A percentile compares a stretch with the other conserved stretches of the same genome.
Evolutionary conservation across 371 early-diverging fungal species (phyloP).

Genomic region (Saksenaea oblongispora): DNA sequence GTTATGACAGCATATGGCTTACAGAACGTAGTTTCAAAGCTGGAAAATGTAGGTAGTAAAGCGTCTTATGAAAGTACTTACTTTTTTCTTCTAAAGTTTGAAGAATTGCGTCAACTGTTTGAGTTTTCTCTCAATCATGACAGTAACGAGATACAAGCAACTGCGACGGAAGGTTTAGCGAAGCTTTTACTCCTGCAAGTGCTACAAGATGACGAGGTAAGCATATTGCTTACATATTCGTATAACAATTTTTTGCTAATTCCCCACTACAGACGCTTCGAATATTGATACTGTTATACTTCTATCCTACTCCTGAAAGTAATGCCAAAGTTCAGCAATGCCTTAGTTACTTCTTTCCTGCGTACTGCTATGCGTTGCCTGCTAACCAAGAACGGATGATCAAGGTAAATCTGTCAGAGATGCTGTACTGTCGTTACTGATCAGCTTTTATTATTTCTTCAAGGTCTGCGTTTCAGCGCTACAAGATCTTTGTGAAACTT

Average conservation of each 20-base stretch:
- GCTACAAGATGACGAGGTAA: slow-evolving; percentile 55
- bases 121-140: slow-evolving; percentile 54
- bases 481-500: slow-evolving; percentile 34
- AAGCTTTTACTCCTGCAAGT: slow-evolving; percentile 67
- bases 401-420: slow-evolving; percentile 13
- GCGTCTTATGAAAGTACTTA: neutral
- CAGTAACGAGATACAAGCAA: slow-evolving; percentile 49
- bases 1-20: slow-evolving; percentile 58
- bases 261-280: slow-evolving; percentile 56
- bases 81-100: slow-evolving; percentile 15
- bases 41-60: slow-evolving; percentile 33
- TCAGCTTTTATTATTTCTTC: neutral
- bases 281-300: slow-evolving; percentile 74
- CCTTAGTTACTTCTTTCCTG: slow-evolving; percentile 84
- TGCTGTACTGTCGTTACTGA: neutral
- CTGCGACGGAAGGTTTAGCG: slow-evolving; percentile 63
- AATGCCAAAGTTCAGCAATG: slow-evolving; percentile 79
- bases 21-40: slow-evolving; percentile 31
- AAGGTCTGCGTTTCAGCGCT: slow-evolving; percentile 31
- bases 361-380: slow-evolving; percentile 70
- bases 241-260: neutral
- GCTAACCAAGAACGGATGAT: slow-evolving; percentile 65
- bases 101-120: slow-evolving; percentile 47
- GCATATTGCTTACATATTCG: no score
- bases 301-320: slow-evolving; percentile 64